phyloP scores from a whole-genome alignment of 2,329 filamentous ascomycete species.

The Exophiala sideris region DNA sequence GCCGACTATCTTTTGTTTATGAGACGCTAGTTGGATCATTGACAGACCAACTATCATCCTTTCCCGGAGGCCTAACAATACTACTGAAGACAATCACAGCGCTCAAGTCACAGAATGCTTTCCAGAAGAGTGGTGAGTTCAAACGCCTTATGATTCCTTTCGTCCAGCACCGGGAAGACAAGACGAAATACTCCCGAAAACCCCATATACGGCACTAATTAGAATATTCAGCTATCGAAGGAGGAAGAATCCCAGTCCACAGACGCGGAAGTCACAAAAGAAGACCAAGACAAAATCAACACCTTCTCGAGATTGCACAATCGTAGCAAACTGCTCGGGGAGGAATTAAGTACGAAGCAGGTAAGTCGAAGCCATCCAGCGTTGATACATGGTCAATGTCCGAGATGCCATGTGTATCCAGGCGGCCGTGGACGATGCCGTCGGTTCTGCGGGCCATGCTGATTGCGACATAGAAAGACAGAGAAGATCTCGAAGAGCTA shows the following conservation, averaged over 20 bases:
- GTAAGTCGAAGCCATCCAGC: slow-evolving; percentile 48
- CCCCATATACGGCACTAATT: background rate
- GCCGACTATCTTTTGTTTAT: too few relatives aligned
- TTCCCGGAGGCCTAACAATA: too few relatives aligned
- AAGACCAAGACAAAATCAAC: slow-evolving; percentile 99
- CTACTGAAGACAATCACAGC: too few relatives aligned
- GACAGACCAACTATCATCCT: too few relatives aligned
- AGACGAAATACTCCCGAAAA: background rate
- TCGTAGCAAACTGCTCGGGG: slow-evolving; percentile 72
- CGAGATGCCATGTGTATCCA: too few relatives aligned
- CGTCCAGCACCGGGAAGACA: background rate
- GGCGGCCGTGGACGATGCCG: too few relatives aligned
- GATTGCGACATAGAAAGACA: slow-evolving; percentile 71
- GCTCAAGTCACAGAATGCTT: slow-evolving; percentile 5
- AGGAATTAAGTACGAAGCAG: slow-evolving; percentile 74
- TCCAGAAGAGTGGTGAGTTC: slow-evolving; percentile 13
- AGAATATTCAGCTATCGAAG: slow-evolving; percentile 68
- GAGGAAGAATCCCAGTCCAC: slow-evolving; percentile 77
- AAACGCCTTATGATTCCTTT: background rate
- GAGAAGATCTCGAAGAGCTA: slow-evolving; percentile 94
- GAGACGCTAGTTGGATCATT: too few relatives aligned
- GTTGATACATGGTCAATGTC: background rate
- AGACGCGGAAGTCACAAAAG: slow-evolving; percentile 88
- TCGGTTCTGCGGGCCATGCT: background rate
- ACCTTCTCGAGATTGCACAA: slow-evolving; percentile 92